Conservation (phyloP, 768 basidiomycete species). For the Serendipita indica region DNA sequence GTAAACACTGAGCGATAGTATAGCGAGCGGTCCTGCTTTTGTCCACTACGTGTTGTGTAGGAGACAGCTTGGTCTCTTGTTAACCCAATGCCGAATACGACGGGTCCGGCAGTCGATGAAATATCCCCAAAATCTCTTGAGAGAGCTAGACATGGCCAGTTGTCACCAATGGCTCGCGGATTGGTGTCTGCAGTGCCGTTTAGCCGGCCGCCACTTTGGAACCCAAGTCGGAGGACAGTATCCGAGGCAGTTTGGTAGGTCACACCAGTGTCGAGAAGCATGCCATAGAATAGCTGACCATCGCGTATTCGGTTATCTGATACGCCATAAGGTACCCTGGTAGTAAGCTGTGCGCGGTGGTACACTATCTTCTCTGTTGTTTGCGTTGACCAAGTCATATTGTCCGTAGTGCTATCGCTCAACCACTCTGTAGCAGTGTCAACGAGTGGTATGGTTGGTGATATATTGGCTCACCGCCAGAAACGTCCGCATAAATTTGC, state of each 20-base stretch:
- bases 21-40: background rate
- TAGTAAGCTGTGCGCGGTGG: background rate
- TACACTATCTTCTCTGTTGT: background rate
- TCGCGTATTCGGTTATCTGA: background rate
- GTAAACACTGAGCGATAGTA: background rate
- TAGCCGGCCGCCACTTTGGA: constrained; percentile 4
- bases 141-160: constrained; percentile 12
- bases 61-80: background rate
- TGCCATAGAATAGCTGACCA: background rate
- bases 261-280: background rate
- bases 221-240: background rate
- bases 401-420: constrained; percentile 22
- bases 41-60: background rate
- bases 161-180: constrained; percentile 8
- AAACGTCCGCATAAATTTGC: constrained; percentile 10
- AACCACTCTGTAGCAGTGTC: background rate
- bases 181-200: constrained; percentile 9
- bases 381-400: constrained; percentile 9
- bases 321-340: constrained; percentile 1
- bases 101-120: constrained; percentile 1
- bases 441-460: background rate
- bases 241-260: constrained; percentile 11
- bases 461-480: constrained; percentile 6
- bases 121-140: constrained; percentile 12
- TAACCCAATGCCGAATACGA: constrained; percentile 12